phyloP scores from a whole-genome alignment of 2,329 filamentous ascomycete species.

The Fusarium sambucinum region DNA sequence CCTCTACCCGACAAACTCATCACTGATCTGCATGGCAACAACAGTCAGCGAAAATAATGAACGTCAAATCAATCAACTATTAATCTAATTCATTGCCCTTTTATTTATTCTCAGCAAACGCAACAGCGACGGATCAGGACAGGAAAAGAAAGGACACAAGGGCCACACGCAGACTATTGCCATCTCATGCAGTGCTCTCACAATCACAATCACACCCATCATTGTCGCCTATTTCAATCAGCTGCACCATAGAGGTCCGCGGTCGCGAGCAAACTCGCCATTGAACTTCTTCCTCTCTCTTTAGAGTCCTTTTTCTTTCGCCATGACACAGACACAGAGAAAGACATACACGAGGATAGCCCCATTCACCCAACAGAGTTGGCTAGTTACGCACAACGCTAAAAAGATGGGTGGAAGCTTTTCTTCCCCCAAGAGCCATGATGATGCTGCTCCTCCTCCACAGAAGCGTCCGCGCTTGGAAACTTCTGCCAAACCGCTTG shows the following conservation, averaged over 20 bases:
- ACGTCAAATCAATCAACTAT: slow-evolving; percentile 35
- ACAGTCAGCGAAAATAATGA: slow-evolving; percentile 41
- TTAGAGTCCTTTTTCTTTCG: slow-evolving; percentile 53
- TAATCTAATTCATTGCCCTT: slow-evolving; percentile 36
- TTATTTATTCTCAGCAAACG: slow-evolving; percentile 15
- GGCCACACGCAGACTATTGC: not conserved
- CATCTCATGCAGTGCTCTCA: slow-evolving; percentile 7
- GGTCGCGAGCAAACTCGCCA: slow-evolving; percentile 23
- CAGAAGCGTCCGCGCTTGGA: slow-evolving; percentile 65
- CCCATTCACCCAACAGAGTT: slow-evolving; percentile 68
- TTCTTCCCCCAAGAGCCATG: slow-evolving; percentile 51
- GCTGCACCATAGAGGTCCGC: slow-evolving; percentile 9
- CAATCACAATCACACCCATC: not conserved
- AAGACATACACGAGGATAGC: slow-evolving; percentile 61
- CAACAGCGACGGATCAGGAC: not conserved
- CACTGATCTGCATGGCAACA: slow-evolving; percentile 34
- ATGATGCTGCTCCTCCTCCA: slow-evolving; percentile 57
- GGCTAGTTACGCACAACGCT: slow-evolving; percentile 61
- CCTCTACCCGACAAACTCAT: slow-evolving; percentile 25
- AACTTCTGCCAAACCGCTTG: slow-evolving; percentile 54
- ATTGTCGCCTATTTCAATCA: slow-evolving; percentile 15
- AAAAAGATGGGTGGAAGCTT: slow-evolving; percentile 57
- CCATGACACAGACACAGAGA: slow-evolving; percentile 65
- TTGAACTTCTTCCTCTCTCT: slow-evolving; percentile 33
- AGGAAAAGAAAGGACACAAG: not conserved